phyloP scores from a whole-genome alignment of 2,329 filamentous ascomycete genomes.

The Fusarium tjaetaba region DNA sequence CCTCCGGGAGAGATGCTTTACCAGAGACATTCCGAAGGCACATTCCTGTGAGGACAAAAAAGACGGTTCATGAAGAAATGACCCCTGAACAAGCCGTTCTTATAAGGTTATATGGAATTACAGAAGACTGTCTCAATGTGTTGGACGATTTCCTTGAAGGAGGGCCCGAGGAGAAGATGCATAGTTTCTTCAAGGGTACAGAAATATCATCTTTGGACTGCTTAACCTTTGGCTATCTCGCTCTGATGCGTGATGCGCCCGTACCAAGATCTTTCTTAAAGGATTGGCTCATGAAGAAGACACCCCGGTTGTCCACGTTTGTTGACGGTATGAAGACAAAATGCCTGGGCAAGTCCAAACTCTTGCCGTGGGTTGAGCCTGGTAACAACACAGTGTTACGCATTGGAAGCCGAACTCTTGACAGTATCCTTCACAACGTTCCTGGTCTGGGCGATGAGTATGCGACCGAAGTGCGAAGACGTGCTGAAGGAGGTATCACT shows the following conservation, averaged over 20 bases:
- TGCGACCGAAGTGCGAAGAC: slow-evolving; percentile 50
- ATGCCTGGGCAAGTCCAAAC: slow-evolving; percentile 28
- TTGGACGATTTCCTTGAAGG: slow-evolving; percentile 65
- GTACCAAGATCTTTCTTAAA: slow-evolving; percentile 56
- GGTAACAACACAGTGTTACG: slow-evolving; percentile 35
- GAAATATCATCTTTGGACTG: slow-evolving; percentile 70
- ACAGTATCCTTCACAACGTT: slow-evolving; percentile 49
- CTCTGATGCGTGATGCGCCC: slow-evolving; percentile 69
- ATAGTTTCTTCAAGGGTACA: slow-evolving; percentile 47
- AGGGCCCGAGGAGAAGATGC: slow-evolving; percentile 30
- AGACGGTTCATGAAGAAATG: slow-evolving; percentile 70
- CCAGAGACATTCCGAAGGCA: slow-evolving; percentile 54
- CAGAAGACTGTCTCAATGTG: slow-evolving; percentile 76
- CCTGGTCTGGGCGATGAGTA: slow-evolving; percentile 52
- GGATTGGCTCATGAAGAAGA: slow-evolving; percentile 52
- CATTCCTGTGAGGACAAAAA: slow-evolving; percentile 56
- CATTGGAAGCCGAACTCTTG: slow-evolving; percentile 46
- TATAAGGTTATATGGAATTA: slow-evolving; percentile 80
- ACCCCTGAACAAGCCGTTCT: slow-evolving; percentile 76
- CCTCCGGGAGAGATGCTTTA: slow-evolving; percentile 49
- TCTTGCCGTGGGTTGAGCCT: slow-evolving; percentile 44
- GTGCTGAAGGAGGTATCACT: slow-evolving; percentile 47
- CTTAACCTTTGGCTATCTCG: slow-evolving; percentile 81
- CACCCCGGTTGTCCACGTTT: slow-evolving; percentile 46
- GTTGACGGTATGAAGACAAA: slow-evolving; percentile 45